Evolutionary conservation across 805 yeast species (phyloP).

Genomic region (Saturnispora quitensis): DNA sequence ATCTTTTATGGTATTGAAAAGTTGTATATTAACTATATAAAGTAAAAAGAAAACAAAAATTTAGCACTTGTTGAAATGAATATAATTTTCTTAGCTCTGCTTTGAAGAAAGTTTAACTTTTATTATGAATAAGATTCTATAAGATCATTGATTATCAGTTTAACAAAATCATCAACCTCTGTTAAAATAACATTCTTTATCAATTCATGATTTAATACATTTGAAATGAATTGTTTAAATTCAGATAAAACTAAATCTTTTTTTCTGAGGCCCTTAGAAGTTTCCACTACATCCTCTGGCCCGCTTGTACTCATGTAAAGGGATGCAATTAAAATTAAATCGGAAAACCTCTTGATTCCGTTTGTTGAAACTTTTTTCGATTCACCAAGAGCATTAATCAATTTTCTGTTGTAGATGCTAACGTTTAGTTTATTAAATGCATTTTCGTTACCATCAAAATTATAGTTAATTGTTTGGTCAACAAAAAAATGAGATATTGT

Average conservation of each 20-base stretch:
- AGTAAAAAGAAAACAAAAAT: not conserved
- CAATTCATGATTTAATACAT: slow-evolving; percentile 19
- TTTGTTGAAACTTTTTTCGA: not conserved
- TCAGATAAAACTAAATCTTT: slow-evolving; percentile 21
- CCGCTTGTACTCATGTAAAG: slow-evolving; percentile 13
- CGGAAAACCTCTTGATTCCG: slow-evolving; percentile 14
- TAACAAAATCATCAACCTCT: slow-evolving; percentile 24
- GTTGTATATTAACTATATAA: not conserved
- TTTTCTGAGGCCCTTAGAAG: slow-evolving; percentile 10
- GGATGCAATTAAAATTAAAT: slow-evolving; percentile 15
- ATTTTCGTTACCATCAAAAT: not conserved
- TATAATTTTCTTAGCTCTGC: not conserved
- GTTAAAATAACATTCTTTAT: slow-evolving; percentile 20
- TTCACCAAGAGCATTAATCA: not conserved
- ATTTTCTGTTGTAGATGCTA: slow-evolving; percentile 2
- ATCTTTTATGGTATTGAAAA: not conserved
- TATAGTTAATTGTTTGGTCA: not conserved
- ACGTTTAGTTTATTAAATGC: not conserved
- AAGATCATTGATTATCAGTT: slow-evolving; percentile 25
- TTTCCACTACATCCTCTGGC: slow-evolving; percentile 13
- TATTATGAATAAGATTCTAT: slow-evolving; percentile 14
- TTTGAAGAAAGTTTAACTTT: not conserved
- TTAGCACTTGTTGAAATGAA: not conserved
- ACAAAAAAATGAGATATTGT: slow-evolving; percentile 13
- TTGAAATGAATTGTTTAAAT: slow-evolving; percentile 24